Percentiles rank a stretch among this genome's conserved stretches.
Conservation (phyloP, 2,329 filamentous ascomycete species). For the Cryphonectria japonica region DNA sequence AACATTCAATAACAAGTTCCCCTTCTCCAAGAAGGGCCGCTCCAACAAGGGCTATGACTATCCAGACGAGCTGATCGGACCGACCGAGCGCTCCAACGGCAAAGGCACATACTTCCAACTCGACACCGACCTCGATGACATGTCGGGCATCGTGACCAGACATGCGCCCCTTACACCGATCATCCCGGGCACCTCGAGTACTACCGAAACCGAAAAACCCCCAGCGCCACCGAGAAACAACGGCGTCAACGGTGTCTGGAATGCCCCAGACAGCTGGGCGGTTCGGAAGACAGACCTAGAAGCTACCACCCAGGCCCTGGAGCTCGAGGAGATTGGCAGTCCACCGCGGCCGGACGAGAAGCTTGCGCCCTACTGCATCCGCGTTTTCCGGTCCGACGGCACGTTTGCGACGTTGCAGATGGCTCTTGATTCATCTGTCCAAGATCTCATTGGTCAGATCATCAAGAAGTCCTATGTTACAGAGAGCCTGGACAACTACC, state of each 20-base stretch:
- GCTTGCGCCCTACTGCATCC: constrained; percentile 81
- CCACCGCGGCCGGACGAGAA: constrained; percentile 75
- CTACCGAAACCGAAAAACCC: constrained; percentile 48
- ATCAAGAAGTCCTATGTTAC: constrained; percentile 93
- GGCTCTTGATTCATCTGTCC: constrained; percentile 79
- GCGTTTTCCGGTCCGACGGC: constrained; percentile 90
- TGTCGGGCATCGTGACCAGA: constrained; percentile 86
- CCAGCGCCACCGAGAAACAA: constrained; percentile 35
- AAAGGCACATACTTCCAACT: constrained; percentile 71
- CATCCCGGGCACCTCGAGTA: constrained; percentile 54
- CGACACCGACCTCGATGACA: constrained; percentile 85
- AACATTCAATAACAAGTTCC: constrained; percentile 66
- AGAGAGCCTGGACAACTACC: constrained; percentile 89
- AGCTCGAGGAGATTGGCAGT: constrained; percentile 70
- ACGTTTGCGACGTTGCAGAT: constrained; percentile 94
- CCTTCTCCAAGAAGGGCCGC: constrained; percentile 62
- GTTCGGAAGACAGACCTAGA: constrained; percentile 77
- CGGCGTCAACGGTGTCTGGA: constrained; percentile 71
- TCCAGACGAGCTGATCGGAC: constrained; percentile 62
- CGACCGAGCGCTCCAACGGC: constrained; percentile 56
- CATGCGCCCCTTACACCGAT: constrained; percentile 73
- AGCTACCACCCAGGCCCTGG: constrained; percentile 54
- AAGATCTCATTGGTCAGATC: constrained; percentile 85
- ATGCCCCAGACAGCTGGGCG: constrained; percentile 95
- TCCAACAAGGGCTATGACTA: constrained; percentile 53